These are phyloP conservation scores for Colletotrichum euphorbiae DNA, from an alignment of 2,329 filamentous ascomycete genomes.

Conservation along the genomic window DNA sequence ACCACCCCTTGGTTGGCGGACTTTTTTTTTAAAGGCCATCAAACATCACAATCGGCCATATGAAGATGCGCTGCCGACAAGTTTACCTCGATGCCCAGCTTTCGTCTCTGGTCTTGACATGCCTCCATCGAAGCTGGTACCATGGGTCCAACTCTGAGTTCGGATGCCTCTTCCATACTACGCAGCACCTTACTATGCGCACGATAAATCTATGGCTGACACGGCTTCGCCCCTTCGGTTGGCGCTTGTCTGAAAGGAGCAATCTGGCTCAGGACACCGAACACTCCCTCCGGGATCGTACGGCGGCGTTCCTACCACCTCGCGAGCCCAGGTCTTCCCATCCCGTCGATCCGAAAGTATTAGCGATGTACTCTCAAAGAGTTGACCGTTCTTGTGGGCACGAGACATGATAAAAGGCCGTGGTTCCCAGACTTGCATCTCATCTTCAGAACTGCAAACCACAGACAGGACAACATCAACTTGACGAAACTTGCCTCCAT, in stretches of 20 bases:
- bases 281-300: constrained; percentile 20
- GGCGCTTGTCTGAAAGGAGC: constrained; percentile 32
- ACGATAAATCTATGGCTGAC: neutral
- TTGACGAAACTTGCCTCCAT: neutral
- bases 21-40: constrained; percentile 4
- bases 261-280: constrained; percentile 30
- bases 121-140: constrained; percentile 10
- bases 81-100: constrained; percentile 18
- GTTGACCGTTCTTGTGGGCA: neutral
- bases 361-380: neutral
- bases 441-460: neutral
- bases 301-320: neutral
- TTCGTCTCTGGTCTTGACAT: constrained; percentile 2
- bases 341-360: constrained; percentile 34
- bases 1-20: constrained; percentile 30
- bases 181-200: neutral
- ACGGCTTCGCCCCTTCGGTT: neutral
- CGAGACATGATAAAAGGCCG: constrained; percentile 25
- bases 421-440: neutral
- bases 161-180: constrained; percentile 29
- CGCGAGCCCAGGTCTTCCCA: neutral
- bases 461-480: neutral
- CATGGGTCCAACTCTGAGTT: constrained; percentile 12
- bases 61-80: neutral
- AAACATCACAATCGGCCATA: constrained; percentile 3